These are phyloP conservation scores for Cryptococcus neoformans DNA, from an alignment of 1,284 basidiomycete genomes.

Conservation along the genomic window DNA sequence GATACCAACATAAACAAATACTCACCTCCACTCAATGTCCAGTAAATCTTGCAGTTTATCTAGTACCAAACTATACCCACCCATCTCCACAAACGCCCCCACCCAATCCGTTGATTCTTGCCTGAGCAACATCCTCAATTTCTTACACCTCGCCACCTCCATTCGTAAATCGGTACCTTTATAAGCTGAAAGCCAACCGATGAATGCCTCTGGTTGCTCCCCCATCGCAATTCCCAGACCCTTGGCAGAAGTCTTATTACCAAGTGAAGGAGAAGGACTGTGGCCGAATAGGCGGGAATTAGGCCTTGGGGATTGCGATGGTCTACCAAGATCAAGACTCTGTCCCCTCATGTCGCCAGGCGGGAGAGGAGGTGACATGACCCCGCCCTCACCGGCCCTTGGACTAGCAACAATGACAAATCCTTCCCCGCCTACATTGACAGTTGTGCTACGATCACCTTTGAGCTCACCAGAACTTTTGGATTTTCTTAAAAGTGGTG, in stretches of 20 bases:
- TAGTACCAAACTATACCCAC: conserved; percentile 81
- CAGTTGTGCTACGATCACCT: conserved; percentile 24
- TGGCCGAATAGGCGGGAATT: conserved; percentile 12
- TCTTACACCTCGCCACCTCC: conserved; percentile 47
- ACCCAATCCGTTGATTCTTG: conserved; percentile 89
- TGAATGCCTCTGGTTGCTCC: conserved; percentile 36
- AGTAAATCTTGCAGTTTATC: conserved; percentile 87
- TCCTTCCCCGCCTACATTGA: conserved; percentile 30
- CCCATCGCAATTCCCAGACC: conserved; percentile 28
- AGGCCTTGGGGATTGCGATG: conserved; percentile 14
- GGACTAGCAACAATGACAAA: conserved; percentile 43
- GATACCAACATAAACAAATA: conserved; percentile 1
- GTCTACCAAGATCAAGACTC: conserved; percentile 21
- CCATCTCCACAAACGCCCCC: conserved; percentile 75
- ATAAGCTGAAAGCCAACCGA: conserved; percentile 31
- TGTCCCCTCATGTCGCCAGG: conserved; percentile 15
- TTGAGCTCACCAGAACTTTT: conserved; percentile 35
- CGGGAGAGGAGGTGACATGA: conserved; percentile 7
- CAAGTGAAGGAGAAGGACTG: conserved; percentile 15
- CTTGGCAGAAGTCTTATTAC: conserved; percentile 15
- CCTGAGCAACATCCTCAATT: conserved; percentile 61
- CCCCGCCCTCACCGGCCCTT: background rate
- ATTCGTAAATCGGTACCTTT: conserved; percentile 42
- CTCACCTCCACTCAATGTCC: conserved; percentile 92
- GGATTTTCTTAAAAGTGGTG: conserved; percentile 38